phyloP scores from a whole-genome alignment of 2,329 filamentous ascomycete species.

The Stromatinia cepivora region DNA sequence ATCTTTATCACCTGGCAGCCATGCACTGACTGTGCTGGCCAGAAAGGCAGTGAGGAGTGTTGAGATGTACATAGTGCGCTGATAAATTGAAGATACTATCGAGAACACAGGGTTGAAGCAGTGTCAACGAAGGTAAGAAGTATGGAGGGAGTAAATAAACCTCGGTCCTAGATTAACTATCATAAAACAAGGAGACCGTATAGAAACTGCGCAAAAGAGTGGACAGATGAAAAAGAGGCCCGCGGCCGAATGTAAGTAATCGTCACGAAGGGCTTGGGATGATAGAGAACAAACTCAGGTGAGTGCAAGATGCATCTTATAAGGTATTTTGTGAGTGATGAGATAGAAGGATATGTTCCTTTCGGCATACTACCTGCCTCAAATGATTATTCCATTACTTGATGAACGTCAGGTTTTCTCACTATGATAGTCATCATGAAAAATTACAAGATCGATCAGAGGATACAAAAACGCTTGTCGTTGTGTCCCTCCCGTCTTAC shows the following conservation, averaged over 20 bases:
- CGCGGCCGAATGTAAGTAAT: background rate
- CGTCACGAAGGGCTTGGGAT: background rate
- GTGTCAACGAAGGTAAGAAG: background rate
- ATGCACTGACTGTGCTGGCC: constrained; percentile 16
- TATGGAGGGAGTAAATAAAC: background rate
- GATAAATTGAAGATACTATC: background rate
- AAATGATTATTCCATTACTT: background rate
- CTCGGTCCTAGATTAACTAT: background rate
- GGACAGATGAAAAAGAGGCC: background rate
- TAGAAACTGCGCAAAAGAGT: background rate
- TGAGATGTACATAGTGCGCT: constrained; percentile 3
- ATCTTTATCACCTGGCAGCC: constrained; percentile 22
- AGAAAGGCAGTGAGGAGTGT: constrained; percentile 15
- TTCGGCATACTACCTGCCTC: background rate
- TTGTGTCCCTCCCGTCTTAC: background rate
- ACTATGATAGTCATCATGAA: background rate
- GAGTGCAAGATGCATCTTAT: background rate
- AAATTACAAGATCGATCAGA: background rate
- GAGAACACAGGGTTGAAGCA: background rate
- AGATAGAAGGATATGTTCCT: background rate
- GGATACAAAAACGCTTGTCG: background rate
- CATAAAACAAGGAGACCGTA: background rate
- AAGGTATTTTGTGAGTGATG: background rate
- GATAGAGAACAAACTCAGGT: background rate
- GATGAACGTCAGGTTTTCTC: background rate